Conservation (phyloP, 176 grass and related monocot genomes). For the Paspalum vaginatum region DNA sequence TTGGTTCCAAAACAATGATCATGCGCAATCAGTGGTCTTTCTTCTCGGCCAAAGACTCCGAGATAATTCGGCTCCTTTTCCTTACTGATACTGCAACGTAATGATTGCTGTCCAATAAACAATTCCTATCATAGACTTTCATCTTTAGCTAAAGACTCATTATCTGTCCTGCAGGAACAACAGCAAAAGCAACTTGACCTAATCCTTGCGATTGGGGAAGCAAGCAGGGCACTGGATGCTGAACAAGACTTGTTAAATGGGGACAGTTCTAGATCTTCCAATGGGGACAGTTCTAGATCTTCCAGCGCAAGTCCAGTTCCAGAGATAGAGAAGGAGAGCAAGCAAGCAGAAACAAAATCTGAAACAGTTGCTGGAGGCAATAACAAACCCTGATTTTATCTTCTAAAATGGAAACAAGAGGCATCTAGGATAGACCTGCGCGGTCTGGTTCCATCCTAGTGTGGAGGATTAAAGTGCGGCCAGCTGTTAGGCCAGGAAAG, state of each 20-base stretch:
- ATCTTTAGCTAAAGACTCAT: conserved; percentile 16
- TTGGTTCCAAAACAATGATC: neutral
- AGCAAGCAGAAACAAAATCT: conserved; percentile 29
- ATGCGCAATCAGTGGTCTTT: neutral
- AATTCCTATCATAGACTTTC: neutral
- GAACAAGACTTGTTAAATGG: conserved; percentile 25
- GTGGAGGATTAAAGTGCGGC: no score
- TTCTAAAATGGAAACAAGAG: conserved; percentile 7
- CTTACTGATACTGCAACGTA: neutral
- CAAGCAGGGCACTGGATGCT: conserved; percentile 43
- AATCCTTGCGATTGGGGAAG: conserved; percentile 70
- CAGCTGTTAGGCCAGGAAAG: no score
- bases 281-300: conserved; percentile 5
- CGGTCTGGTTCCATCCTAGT: conserved; percentile 8
- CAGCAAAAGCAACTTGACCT: conserved; percentile 85
- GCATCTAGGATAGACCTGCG: conserved; percentile 21
- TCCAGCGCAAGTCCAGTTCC: conserved; percentile 23
- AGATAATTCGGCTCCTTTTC: neutral
- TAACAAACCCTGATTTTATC: conserved; percentile 50
- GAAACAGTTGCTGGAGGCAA: conserved; percentile 37
- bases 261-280: no score
- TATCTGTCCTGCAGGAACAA: conserved; percentile 64
- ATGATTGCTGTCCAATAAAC: neutral
- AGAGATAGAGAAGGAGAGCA: conserved; percentile 19
- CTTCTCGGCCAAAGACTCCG: neutral